Evolutionary conservation across 352 stramenopile genomes (phyloP).

Genomic region (Phytopythium ostracodes): DNA sequence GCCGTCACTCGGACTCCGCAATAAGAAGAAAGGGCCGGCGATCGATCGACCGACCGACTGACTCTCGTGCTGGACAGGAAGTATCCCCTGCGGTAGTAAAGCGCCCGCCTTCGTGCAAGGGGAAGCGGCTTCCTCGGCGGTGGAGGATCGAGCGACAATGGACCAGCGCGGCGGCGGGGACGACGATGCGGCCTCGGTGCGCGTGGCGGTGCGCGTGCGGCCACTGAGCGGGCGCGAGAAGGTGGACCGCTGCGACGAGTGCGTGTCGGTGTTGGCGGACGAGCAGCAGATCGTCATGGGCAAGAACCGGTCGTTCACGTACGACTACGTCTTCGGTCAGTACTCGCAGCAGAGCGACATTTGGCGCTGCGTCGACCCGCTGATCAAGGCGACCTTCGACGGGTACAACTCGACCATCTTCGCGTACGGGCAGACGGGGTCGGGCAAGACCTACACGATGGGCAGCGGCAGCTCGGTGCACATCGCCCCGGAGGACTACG

Average conservation of each 20-base stretch:
- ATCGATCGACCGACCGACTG: not conserved
- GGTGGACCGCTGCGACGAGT: conserved; percentile 86
- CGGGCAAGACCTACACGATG: conserved; percentile 89
- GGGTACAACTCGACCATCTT: conserved; percentile 91
- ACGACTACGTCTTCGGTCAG: conserved; percentile 88
- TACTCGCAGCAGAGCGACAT: conserved; percentile 84
- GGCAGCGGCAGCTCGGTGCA: conserved; percentile 81
- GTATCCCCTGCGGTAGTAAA: not conserved
- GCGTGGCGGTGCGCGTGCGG: conserved; percentile 82
- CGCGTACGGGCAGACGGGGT: conserved; percentile 85
- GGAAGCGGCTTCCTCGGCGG: too few relatives aligned
- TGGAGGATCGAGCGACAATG: not conserved
- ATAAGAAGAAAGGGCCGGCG: not conserved
- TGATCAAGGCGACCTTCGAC: conserved; percentile 80
- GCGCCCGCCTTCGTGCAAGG: not conserved
- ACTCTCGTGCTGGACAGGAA: not conserved
- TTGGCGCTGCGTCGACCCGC: conserved; percentile 77
- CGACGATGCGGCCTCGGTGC: conserved; percentile 60
- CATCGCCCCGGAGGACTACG: conserved; percentile 74
- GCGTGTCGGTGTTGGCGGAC: conserved; percentile 76
- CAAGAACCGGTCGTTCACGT: conserved; percentile 88
- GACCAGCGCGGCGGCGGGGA: conserved; percentile 16
- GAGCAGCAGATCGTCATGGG: conserved; percentile 85
- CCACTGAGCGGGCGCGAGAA: conserved; percentile 87
- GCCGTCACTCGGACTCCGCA: not conserved